Evolutionary conservation across 2,329 filamentous ascomycete species (phyloP), one percentile per base, ranked within the genome.

Genomic region (Beauveria brongniartii): DNA sequence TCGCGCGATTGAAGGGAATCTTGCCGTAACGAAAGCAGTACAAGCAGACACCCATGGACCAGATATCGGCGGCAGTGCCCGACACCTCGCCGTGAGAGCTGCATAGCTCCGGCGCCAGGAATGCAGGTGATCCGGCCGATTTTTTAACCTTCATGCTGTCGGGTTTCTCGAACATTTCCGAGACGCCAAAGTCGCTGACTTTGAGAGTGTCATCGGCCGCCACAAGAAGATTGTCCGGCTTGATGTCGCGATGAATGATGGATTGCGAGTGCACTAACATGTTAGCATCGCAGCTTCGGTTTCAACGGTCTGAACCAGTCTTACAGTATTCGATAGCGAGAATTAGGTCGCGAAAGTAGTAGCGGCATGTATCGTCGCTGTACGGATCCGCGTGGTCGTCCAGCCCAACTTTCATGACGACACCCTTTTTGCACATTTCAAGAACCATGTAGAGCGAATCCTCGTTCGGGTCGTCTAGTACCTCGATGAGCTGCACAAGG

Each of bases 401-500:
- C n/a, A 97, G 77, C 3, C 91, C 91, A 60, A 99, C 91, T 69
- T 92, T 93, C 92, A 97, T 97, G 56, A 97, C 85, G 24, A 97
- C 93, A 1, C 94, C 94, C 73, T 97, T 97, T 70, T 96, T 94
- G 78, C 94, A 99, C 91, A 97, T 96, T 73, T 99, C 94, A 73
- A 99, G 82, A 24, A 99, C 94, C 91, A 99, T 97, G 76, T 97
- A 99, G 14, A 99, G 77, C 3, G 92, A 96, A 73, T 99, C 94
- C 70, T 97, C 92, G 53, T 93, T 88, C 0, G 94, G 93, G 70
- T 97, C 94, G 71, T 97, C 94, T 56, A 99, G 79, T 3, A 99
- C 94, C 74, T 99, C 94, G 65, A 96, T 91, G 55, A 99, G 78
- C 51, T 89, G 87, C 16, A 97, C 93, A n/a, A 99, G 79, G 70